Evolutionary conservation across 1,284 basidiomycete species (phyloP), one percentile per base, ranked within the genome.

Genomic region (Flammula alnicola): DNA sequence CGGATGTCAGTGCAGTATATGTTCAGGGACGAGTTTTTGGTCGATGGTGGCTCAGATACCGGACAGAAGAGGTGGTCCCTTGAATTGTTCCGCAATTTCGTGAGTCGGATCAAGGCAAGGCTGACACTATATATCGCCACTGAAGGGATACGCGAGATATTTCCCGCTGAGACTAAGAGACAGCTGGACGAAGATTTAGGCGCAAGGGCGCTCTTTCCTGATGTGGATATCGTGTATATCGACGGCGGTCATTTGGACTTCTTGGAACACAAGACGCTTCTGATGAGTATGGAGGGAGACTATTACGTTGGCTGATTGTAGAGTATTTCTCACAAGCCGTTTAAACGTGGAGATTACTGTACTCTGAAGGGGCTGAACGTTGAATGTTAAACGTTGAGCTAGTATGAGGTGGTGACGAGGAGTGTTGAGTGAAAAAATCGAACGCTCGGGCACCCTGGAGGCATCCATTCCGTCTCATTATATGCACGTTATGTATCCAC

Each of bases 191-290:
- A 37, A 5, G 47, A 49, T 22, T 30, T 49, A 1, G 47, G 47
- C 4, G 39, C 47, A 2, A 42, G 17, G 23, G 25, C 20, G 23
- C 35, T 32, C n/a, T 49, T 49, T 25, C 40, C 47, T 2, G 26
- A 43, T 30, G 39, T 19, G 14, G 27, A 1, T 0, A 9, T 49
- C 17, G 32, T 20, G 10, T 14, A 41, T 7, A 16, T 49, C 7
- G 47, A 49, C 10, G 47, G 47, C 0, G 40, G 40, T 7, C 47
- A 49, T 42, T 20, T 49, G 2, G 39, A 41, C 37, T 49, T 49
- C 32, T 8, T 49, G 30, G 39, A 32, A 8, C 14, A 43, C 9
- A 32, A 30, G 5, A 29, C 2, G n/a, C 20, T 49, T 2, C n/a
- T 42, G 39, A 27, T 19, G 16, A 35, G 32, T 9, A 19, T 49